Percentiles rank a stretch among this genome's conserved stretches.
These are phyloP conservation scores for Leishmania aethiopica DNA, from an alignment of 208 protist species.

Conservation along the genomic window DNA sequence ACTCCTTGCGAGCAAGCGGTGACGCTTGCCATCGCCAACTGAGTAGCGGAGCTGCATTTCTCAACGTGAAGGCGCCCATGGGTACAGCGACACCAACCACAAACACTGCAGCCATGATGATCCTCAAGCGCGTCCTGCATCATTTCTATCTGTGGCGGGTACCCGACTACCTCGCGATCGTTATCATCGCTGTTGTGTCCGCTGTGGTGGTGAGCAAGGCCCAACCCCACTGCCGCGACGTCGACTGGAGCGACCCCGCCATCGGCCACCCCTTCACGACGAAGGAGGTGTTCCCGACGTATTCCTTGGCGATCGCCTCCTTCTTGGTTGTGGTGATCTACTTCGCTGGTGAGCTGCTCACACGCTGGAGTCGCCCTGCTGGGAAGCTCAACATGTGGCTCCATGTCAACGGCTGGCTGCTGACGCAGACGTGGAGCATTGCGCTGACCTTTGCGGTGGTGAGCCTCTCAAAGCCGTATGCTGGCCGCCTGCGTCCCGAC, in stretches of 20 bases:
- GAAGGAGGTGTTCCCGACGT: slow-evolving; percentile 62
- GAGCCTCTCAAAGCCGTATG: slow-evolving; percentile 67
- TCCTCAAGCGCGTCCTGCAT: neutral
- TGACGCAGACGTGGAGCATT: slow-evolving; percentile 47
- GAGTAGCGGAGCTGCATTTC: too few relatives aligned
- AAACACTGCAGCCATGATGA: neutral
- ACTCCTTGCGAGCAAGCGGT: neutral
- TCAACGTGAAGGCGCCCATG: neutral
- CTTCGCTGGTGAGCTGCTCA: slow-evolving; percentile 32
- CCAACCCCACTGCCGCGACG: slow-evolving; percentile 60
- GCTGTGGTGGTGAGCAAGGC: slow-evolving; percentile 22
- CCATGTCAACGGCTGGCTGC: slow-evolving; percentile 59
- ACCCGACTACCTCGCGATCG: slow-evolving; percentile 44
- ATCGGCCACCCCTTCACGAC: slow-evolving; percentile 53
- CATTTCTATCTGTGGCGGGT: slow-evolving; percentile 44
- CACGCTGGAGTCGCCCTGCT: slow-evolving; percentile 22
- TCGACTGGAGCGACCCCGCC: slow-evolving; percentile 67
- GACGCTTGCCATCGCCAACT: too few relatives aligned
- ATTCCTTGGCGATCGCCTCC: slow-evolving; percentile 45
- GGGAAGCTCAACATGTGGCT: slow-evolving; percentile 34
- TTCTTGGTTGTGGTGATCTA: slow-evolving; percentile 37
- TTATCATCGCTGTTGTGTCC: slow-evolving; percentile 29
- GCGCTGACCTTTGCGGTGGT: slow-evolving; percentile 48
- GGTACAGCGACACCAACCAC: neutral
- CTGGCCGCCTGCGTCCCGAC: slow-evolving; percentile 89